These are phyloP conservation scores for Naganishia liquefaciens DNA, from an alignment of 1,284 basidiomycete genomes.

Conservation along the genomic window DNA sequence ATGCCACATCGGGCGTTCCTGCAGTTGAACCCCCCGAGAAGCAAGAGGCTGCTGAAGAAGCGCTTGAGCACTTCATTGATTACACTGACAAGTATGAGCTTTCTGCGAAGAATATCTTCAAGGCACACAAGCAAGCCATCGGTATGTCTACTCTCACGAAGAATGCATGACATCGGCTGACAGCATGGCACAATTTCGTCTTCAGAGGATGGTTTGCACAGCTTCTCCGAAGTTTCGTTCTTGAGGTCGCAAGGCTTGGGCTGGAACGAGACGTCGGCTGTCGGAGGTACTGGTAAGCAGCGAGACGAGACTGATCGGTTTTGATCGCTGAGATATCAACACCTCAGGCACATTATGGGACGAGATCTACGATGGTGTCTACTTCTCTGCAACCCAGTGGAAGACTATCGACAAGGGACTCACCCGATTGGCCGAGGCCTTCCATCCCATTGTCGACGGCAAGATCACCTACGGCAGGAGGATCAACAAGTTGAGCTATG, in stretches of 20 bases:
- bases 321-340: background rate
- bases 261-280: slow-evolving; percentile 36
- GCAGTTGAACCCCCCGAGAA: slow-evolving; percentile 26
- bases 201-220: slow-evolving; percentile 35
- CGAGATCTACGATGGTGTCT: slow-evolving; percentile 38
- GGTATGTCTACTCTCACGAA: slow-evolving; percentile 22
- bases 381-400: slow-evolving; percentile 38
- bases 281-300: slow-evolving; percentile 31
- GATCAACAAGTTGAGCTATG: slow-evolving; percentile 35
- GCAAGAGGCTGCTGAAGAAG: slow-evolving; percentile 32
- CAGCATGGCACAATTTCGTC: background rate
- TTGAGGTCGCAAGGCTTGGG: slow-evolving; percentile 33
- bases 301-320: background rate
- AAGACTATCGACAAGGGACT: slow-evolving; percentile 40
- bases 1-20: slow-evolving; percentile 17
- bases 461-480: slow-evolving; percentile 35
- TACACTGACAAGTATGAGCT: slow-evolving; percentile 30
- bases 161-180: background rate
- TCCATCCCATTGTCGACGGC: slow-evolving; percentile 38
- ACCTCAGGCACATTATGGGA: slow-evolving; percentile 37
- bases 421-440: slow-evolving; percentile 37
- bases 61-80: slow-evolving; percentile 35
- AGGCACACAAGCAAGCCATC: slow-evolving; percentile 38
- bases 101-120: slow-evolving; percentile 38
- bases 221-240: slow-evolving; percentile 35